Conservation (phyloP, 805 yeast genomes). For the Candida awuae region DNA sequence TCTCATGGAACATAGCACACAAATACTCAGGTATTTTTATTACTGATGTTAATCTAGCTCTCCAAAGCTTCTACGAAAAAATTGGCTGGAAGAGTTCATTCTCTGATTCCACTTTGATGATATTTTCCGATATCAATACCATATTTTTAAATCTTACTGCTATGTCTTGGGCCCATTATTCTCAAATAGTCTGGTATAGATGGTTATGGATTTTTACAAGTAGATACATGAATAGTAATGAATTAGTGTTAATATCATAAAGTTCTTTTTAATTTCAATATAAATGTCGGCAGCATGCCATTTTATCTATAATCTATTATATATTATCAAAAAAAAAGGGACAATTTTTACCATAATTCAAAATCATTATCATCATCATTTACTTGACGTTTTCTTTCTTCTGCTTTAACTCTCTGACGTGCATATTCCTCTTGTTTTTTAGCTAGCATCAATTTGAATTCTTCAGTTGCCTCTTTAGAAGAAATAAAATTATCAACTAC, state of each 20-base stretch:
- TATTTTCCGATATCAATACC: conserved; percentile 33
- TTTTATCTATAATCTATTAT: too few relatives aligned
- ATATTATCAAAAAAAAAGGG: too few relatives aligned
- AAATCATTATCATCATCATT: conserved; percentile 27
- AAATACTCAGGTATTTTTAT: conserved; percentile 44
- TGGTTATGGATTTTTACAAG: conserved; percentile 79
- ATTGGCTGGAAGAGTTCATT: background rate
- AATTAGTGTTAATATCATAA: conserved; percentile 33
- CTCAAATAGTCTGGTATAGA: conserved; percentile 95
- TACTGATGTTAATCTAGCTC: conserved; percentile 27
- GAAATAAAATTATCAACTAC: conserved; percentile 20
- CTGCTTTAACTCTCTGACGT: conserved; percentile 10
- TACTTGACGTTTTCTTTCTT: conserved; percentile 11
- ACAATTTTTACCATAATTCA: conserved; percentile 27
- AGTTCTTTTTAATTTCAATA: background rate
- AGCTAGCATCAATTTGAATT: conserved; percentile 14
- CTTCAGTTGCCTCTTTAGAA: conserved; percentile 3
- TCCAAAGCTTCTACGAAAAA: background rate
- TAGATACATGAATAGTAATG: conserved; percentile 71
- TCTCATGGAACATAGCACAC: conserved; percentile 27
- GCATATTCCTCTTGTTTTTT: conserved; percentile 16
- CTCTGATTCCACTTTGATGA: conserved; percentile 19
- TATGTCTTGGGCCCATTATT: conserved; percentile 73
- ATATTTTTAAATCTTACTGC: conserved; percentile 46
- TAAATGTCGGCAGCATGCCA: background rate